Conservation (phyloP, 345 rosid genomes). For the Erysimum cheiranthoides region DNA sequence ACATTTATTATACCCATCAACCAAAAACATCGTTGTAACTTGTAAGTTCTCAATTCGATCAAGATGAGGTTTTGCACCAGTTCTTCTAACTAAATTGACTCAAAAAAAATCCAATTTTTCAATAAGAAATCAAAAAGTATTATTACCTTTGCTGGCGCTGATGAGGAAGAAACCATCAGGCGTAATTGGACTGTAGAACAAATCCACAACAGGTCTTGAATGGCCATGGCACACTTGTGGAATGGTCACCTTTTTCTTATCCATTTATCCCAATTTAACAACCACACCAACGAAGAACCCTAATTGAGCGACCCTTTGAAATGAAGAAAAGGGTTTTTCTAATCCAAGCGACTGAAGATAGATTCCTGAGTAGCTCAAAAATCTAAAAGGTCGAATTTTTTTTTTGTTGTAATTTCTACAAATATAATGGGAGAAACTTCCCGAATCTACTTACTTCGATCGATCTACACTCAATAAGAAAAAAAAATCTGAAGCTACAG, state of each 20-base stretch:
- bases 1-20: neutral
- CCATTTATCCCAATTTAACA: conserved; percentile 49
- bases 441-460: conserved; percentile 18
- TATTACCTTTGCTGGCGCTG: conserved; percentile 78
- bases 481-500: conserved; percentile 20
- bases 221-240: conserved; percentile 86
- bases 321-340: conserved; percentile 17
- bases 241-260: conserved; percentile 70
- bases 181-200: conserved; percentile 72
- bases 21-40: neutral
- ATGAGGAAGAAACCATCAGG: conserved; percentile 86
- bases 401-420: conserved; percentile 15
- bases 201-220: conserved; percentile 84
- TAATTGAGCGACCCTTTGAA: neutral
- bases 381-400: conserved; percentile 1
- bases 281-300: conserved; percentile 15
- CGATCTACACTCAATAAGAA: conserved; percentile 18
- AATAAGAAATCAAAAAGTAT: conserved; percentile 9
- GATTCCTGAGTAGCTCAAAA: neutral
- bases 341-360: conserved; percentile 3
- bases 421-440: conserved; percentile 9
- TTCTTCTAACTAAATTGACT: neutral
- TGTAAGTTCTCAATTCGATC: conserved; percentile 1
- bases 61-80: neutral
- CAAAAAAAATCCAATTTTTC: neutral